Base-by-base conservation (phyloP, 768 basidiomycete species). In the Tulasnella sp. region DNA sequence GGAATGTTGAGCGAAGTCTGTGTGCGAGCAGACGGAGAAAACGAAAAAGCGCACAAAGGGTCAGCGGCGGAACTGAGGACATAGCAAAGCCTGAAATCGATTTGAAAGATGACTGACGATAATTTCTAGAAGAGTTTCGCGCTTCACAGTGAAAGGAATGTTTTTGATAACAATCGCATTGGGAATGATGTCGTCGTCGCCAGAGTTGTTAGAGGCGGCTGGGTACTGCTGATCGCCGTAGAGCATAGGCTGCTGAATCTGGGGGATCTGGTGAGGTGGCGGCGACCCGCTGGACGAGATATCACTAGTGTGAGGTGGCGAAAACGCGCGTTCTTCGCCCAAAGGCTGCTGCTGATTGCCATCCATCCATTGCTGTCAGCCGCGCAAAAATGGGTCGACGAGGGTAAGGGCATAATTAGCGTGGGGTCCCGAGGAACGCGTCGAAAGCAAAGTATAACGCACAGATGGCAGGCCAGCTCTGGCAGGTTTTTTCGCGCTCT, bases 131-230 rank as follows among this genome's bases (percentile, higher is more conserved):
- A 99, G 90, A 67, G 94, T 94, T 86, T 99, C 97, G 83, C 94
- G 92, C 86, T 96, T 94, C 81, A 98, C 95, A 82, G 96, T 96
- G 88, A 99, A 99, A 81, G 97, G 97, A 86, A 99, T 99, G 88
- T 98, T 98, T 90, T 99, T 99, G 85, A 99, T 98, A 83, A 99
- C 98, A 83, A 99, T 98, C 76, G 98, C 98, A 13, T 96, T 99
- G 77, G 97, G 97, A 85, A 99, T 99, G 84, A 98, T 88, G 84
- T 98, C 96, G 85, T 98, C 95, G 18, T 72, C 79, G 42, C 35
- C 37, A 39, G 69, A 32, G 29, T 46, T 57, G 35, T 26, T 35
- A 23, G 37, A 77, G 11, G 29, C 42, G 73, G 90, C 88, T 16
- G 89, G 88, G 42, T 86, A 84, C 26, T 35, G 37, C 57, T 79